Evolutionary conservation across 768 basidiomycete species (phyloP).

Genomic region (Boletus huronensis): DNA sequence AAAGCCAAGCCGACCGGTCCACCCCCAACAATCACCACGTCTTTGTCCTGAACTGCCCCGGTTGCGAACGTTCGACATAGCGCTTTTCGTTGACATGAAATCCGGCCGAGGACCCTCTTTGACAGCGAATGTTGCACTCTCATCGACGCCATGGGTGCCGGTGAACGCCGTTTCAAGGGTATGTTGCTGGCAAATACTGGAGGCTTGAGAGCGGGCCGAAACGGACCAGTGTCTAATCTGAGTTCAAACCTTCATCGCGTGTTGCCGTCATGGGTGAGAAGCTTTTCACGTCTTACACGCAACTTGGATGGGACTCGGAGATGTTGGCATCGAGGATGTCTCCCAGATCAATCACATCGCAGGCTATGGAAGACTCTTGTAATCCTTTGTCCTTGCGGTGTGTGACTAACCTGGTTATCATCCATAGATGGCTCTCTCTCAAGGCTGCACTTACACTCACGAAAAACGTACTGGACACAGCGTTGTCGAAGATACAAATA

Average conservation of each 20-base stretch:
- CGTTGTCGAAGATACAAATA: no score
- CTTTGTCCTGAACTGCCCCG: slow-evolving; percentile 49
- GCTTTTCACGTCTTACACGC: slow-evolving; percentile 7
- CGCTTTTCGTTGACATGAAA: slow-evolving; percentile 3
- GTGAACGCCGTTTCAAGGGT: neutral
- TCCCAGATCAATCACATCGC: neutral
- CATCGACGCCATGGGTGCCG: slow-evolving; percentile 6
- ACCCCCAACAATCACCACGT: slow-evolving; percentile 93
- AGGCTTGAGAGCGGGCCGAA: no score
- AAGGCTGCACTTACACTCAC: neutral
- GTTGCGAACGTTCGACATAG: slow-evolving; percentile 18
- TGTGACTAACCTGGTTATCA: neutral
- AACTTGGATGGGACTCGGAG: neutral
- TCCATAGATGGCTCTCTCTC: neutral
- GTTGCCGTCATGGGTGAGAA: neutral
- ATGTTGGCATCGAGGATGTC: neutral
- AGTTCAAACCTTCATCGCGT: no score
- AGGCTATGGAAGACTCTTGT: neutral
- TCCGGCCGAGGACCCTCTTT: neutral
- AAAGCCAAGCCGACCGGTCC: slow-evolving; percentile 90
- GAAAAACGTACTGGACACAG: no score
- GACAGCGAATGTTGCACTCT: slow-evolving; percentile 4
- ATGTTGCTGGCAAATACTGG: no score
- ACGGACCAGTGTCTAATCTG: no score
- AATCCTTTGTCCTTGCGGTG: neutral